Conservation (phyloP, 2,329 filamentous ascomycete genomes). For the Paracorniculantispora psalliotae region DNA sequence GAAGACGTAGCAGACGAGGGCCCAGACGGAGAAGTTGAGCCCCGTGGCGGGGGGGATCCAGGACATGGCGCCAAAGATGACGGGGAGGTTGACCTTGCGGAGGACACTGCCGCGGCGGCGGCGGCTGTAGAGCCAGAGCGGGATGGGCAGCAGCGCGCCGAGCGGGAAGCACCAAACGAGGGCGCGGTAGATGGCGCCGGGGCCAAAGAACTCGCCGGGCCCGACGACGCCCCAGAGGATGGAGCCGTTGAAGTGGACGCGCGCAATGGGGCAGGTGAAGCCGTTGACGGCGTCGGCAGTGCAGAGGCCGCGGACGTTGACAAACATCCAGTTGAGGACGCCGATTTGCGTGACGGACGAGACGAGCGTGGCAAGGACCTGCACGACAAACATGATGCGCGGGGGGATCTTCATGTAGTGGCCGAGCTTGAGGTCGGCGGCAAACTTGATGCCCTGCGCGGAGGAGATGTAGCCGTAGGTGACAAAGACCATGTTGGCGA, state of each 20-base stretch:
- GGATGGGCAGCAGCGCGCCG: constrained; percentile 68
- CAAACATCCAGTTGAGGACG: constrained; percentile 88
- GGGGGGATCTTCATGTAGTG: constrained; percentile 87
- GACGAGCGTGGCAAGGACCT: constrained; percentile 69
- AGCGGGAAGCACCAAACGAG: constrained; percentile 79
- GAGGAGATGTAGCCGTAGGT: constrained; percentile 89
- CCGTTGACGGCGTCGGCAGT: constrained; percentile 76
- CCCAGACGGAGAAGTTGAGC: constrained; percentile 86
- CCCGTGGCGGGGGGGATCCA: constrained; percentile 87
- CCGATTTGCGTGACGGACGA: constrained; percentile 77
- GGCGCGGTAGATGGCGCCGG: constrained; percentile 65
- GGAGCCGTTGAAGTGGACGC: constrained; percentile 85
- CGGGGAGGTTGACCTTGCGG: constrained; percentile 74
- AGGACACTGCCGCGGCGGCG: constrained; percentile 57
- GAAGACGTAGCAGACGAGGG: constrained; percentile 78
- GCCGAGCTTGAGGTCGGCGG: constrained; percentile 79
- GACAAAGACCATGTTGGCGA: constrained; percentile 91
- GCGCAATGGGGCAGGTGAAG: constrained; percentile 81
- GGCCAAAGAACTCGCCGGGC: constrained; percentile 75
- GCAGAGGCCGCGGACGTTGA: constrained; percentile 70
- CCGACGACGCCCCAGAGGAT: constrained; percentile 89
- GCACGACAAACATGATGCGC: constrained; percentile 71
- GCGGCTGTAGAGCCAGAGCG: constrained; percentile 66
- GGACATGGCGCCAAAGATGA: constrained; percentile 74
- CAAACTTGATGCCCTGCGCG: constrained; percentile 84